Evolutionary conservation across 768 basidiomycete genomes (phyloP).

Genomic region (Phylloporus sp.): DNA sequence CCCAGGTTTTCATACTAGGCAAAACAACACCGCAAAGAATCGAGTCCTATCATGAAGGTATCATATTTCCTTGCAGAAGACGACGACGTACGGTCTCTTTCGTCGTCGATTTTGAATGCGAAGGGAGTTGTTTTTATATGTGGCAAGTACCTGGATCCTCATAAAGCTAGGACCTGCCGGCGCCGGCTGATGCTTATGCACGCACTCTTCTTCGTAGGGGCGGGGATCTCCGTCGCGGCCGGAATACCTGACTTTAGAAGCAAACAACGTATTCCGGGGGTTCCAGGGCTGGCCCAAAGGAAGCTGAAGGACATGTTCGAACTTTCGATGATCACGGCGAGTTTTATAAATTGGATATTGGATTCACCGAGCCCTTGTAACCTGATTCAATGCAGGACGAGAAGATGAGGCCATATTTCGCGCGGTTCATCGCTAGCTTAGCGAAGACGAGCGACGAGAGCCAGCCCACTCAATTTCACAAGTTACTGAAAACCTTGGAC

Average conservation of each 20-base stretch:
- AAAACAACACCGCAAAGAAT: too few relatives aligned
- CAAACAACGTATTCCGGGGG: background rate
- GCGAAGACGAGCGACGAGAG: background rate
- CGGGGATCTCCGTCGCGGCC: slow-evolving; percentile 9
- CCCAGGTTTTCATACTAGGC: too few relatives aligned
- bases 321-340: slow-evolving; percentile 4
- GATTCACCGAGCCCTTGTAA: too few relatives aligned
- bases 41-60: too few relatives aligned
- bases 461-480: slow-evolving; percentile 8
- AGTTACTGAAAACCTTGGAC: slow-evolving; percentile 8
- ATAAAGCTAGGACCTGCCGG: background rate
- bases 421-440: background rate
- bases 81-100: background rate
- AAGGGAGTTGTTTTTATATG: slow-evolving; percentile 11
- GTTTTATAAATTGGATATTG: too few relatives aligned
- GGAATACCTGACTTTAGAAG: slow-evolving; percentile 13
- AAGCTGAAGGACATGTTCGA: slow-evolving; percentile 13
- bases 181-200: background rate
- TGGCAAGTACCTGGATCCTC: background rate
- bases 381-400: background rate
- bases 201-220: background rate
- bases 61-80: too few relatives aligned
- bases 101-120: background rate
- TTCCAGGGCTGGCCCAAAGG: background rate
- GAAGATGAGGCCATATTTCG: background rate